These are phyloP conservation scores for Auriscalpium microsporum DNA, from an alignment of 768 basidiomycete species.

Conservation along the genomic window DNA sequence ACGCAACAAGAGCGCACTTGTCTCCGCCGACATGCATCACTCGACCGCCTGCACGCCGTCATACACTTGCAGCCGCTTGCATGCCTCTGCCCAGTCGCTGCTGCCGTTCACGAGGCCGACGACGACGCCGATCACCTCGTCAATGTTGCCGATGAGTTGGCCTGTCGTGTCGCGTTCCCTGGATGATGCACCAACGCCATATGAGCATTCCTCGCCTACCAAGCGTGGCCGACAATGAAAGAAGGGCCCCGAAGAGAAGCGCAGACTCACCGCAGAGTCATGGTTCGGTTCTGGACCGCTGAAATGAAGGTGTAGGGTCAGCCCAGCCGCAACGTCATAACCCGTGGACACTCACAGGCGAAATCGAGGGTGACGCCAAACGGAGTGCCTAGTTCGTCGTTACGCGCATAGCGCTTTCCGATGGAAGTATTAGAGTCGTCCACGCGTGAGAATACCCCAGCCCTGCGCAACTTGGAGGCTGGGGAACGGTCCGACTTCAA, in stretches of 20 bases:
- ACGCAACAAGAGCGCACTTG: not conserved
- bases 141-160: constrained; percentile 84
- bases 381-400: constrained; percentile 97
- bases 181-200: not conserved
- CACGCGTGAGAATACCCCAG: constrained; percentile 86
- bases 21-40: constrained; percentile 5
- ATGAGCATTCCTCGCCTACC: not conserved
- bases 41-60: constrained; percentile 86
- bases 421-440: constrained; percentile 95
- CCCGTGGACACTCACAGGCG: constrained; percentile 49
- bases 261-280: constrained; percentile 75
- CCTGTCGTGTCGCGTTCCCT: constrained; percentile 94
- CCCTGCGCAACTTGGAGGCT: constrained; percentile 83
- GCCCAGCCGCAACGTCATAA: constrained; percentile 10
- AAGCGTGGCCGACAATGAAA: constrained; percentile 1
- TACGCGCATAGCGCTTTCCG: constrained; percentile 94
- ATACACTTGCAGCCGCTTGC: constrained; percentile 62
- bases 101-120: constrained; percentile 68
- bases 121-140: constrained; percentile 79
- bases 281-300: constrained; percentile 88
- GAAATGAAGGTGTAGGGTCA: constrained; percentile 11
- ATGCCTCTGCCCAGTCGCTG: constrained; percentile 73
- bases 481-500: constrained; percentile 11
- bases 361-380: constrained; percentile 96
- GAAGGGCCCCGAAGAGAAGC: not conserved